Evolutionary conservation across 2,329 filamentous ascomycete species (phyloP), one percentile per base, ranked within the genome.

Genomic region (Fusarium buxicola): DNA sequence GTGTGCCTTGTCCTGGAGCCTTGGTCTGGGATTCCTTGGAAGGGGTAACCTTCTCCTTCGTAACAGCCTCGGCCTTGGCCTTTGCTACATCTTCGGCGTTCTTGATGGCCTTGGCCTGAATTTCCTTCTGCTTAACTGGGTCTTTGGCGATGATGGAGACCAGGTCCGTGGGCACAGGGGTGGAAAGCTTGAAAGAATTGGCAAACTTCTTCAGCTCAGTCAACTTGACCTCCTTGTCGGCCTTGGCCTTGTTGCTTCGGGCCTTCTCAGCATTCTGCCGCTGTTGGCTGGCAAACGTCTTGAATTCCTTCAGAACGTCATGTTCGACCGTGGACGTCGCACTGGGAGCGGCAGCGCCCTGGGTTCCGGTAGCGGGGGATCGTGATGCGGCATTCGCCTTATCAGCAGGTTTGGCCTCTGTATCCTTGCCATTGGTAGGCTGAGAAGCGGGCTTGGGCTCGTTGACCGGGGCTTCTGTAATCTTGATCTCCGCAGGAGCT

Each of bases 121-220:
- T 98, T 73, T 94, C 88, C 71, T 93, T 89, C 77, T 98, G 95
- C 80, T 97, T 99, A 40, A 82, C 85, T n/a, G 93, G 93, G 73
- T 99, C 95, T 75, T 98, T 99, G 56, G 95, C 94, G 59, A 99
- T 90, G 66, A 99, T 99, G 2, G 92, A 90, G 25, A 99, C 93
- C 31, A 99, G 80, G 76, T 99, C 95, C 47, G 86, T 89, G 2
- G 95, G 95, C 10, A 99, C 93, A 7, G 94, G 93, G 3, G 94
- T 97, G 45, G 91, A 90, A 15, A 99, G 85, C 79, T 98, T 98
- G 83, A 99, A 99, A 73, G 86, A 95, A 68, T 89, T 86, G 1
- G 95, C 92, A 76, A 99, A 99, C 73, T 94, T 97, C 82, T 95
- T 96, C 55, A 99, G 80, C 77, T 99, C 95, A 58, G 92, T 96